Evolutionary conservation across 116 monocot genomes (phyloP), one percentile per base, ranked within the genome.

Genomic region (Trichopus zeylanicus): DNA sequence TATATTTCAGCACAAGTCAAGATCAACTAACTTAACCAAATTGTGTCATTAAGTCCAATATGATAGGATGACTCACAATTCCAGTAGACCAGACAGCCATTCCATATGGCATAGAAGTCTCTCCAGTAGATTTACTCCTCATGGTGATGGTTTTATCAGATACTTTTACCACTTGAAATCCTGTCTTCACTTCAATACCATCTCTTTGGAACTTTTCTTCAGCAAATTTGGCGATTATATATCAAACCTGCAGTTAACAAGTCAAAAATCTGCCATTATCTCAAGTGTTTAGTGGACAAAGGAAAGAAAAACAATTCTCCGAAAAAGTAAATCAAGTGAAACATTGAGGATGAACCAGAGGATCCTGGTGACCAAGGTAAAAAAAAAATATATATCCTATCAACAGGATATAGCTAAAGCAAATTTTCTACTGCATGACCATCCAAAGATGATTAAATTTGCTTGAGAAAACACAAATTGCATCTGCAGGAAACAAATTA

Each of bases 31-130:
- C 86, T 77, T 87, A 82, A 53, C 73, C 78, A 67, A 87, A 82
- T 69, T 87, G 73, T 73, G 75, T 79, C 87, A 87, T 87, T 28
- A 87, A 79, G 26, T 78, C 70, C 57, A 70, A 16, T 37, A 82
- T 78, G 48, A 87, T 51, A 46, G 82, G 82, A 15, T 78, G 78
- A 13, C 78, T 78, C 19, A 75, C 87, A 66, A 82, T 82, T 34
- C 87, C 87, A 63, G 87, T 67, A 48, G 87, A 87, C 87, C 87
- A 87, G 18, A 87, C 82, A 78, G 73, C 87, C 87, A 87, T 87
- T 59, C 87, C 87, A 73, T 87, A 87, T 29, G 87, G 75, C 18
- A 72, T 42, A 64, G 67, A 69, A 57, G 60, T 48, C 23, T 82
- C 73, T 31, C 70, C 79, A 22, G 55, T 33, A 9, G 57, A 10